These are phyloP conservation scores for Rhododendron molle DNA, from an alignment of 148 eudicot genomes.

Conservation along the genomic window DNA sequence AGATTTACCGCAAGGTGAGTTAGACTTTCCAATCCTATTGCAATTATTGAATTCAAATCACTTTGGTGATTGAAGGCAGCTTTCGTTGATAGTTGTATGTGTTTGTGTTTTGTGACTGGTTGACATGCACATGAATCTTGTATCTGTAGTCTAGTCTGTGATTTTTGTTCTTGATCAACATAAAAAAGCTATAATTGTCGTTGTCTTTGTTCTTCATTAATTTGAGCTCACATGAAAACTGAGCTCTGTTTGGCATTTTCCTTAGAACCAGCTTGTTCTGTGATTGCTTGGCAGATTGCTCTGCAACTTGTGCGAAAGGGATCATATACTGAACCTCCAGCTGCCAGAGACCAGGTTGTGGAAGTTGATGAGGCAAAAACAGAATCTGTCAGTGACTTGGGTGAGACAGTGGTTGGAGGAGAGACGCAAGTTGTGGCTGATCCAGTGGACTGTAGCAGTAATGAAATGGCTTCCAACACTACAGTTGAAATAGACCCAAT, in stretches of 20 bases:
- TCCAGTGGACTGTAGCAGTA: constrained; percentile 20
- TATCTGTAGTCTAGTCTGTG: neutral
- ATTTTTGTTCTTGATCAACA: neutral
- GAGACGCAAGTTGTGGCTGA: constrained; percentile 27
- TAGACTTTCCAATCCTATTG: neutral
- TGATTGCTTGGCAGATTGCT: constrained; percentile 64
- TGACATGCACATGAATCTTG: neutral
- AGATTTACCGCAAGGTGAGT: constrained; percentile 89
- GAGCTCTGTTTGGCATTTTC: neutral
- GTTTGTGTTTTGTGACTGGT: neutral
- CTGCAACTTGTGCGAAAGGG: constrained; percentile 74
- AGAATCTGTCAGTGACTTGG: constrained; percentile 32
- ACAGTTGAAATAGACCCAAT: constrained; percentile 25
- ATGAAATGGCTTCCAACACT: constrained; percentile 32
- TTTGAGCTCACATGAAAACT: neutral
- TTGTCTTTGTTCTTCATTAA: neutral
- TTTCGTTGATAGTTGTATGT: neutral
- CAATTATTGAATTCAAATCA: neutral
- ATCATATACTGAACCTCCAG: constrained; percentile 29
- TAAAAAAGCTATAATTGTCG: no score
- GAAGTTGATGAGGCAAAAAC: constrained; percentile 25
- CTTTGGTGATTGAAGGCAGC: neutral
- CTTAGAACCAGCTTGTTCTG: neutral
- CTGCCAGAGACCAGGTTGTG: constrained; percentile 15
- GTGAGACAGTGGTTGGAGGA: constrained; percentile 28